Evolutionary conservation across 371 early-diverging fungal genomes (phyloP), one percentile per base, ranked within the genome.

Genomic region (Dichotomocladium elegans): DNA sequence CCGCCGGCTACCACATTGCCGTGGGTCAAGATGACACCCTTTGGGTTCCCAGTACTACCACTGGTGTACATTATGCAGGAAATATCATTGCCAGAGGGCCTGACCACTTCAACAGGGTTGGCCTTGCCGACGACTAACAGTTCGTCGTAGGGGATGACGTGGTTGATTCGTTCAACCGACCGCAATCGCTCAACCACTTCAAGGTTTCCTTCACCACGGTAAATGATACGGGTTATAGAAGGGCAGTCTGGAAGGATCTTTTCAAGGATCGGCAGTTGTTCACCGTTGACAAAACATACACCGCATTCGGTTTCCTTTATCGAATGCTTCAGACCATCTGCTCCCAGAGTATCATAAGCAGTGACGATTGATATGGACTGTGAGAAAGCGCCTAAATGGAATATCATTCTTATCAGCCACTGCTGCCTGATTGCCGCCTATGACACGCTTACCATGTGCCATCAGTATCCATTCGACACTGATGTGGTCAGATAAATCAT

Each of bases 31-130:
- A 77, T 51, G 42, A 80, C 90, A 40, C 87, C 90, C 58, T 90
- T 90, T 29, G 90, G 90, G 7, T 71, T 74, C 12, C 94, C 94
- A 17, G 92, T 90, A 41, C 83, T 83, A 27, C 95, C 95, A 61
- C 88, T 87, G 22, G 94, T 95, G 40, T 75, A 75, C 86, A 92
- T 92, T 47, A 94, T 87, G 69, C 91, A 82, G 46, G 93, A 90
- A 10, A 90, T 47, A 37, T 90, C 91, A 1, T 83, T 77, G 9
- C 63, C 48, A 4, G 52, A 61, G 1, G 94, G 88, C 12, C 78
- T 57, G 4, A 63, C 63, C 8, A 81, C 75, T 4, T 75, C 80
- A 12, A 65, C 65, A 11, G 83, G 87, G 63, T 85, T 47, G 24
- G 77, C 74, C 31, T 69, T 70, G 35, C 94, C 95, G 27, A 90